These are phyloP conservation scores for Tetrapyrgos nigripes DNA, from an alignment of 1,284 basidiomycete species.

Conservation along the genomic window DNA sequence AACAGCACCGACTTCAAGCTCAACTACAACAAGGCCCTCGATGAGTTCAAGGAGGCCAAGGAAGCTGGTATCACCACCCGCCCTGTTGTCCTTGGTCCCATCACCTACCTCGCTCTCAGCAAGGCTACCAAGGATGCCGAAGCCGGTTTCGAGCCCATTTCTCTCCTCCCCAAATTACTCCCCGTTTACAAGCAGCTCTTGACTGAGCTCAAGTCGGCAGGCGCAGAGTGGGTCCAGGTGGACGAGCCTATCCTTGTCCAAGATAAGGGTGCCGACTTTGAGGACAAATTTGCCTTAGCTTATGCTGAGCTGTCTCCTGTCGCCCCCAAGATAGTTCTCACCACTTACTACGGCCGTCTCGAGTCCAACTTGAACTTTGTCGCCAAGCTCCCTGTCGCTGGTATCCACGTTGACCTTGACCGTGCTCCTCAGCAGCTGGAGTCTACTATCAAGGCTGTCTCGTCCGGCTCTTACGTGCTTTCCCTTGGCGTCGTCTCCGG, in stretches of 20 bases:
- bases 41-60: constrained; percentile 97
- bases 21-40: constrained; percentile 94
- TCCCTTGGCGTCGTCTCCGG: constrained; percentile 98
- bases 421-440: constrained; percentile 93
- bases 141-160: constrained; percentile 89
- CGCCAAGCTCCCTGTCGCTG: constrained; percentile 92
- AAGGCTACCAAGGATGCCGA: constrained; percentile 91
- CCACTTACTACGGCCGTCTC: constrained; percentile 97
- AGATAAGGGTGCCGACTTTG: constrained; percentile 83
- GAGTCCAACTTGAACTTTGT: constrained; percentile 92
- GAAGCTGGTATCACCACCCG: constrained; percentile 90
- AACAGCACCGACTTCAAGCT: constrained; percentile 94
- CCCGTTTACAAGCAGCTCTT: constrained; percentile 95
- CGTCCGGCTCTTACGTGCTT: constrained; percentile 81
- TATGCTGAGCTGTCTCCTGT: constrained; percentile 87
- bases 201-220: constrained; percentile 90
- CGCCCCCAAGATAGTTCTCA: constrained; percentile 91
- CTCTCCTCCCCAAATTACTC: constrained; percentile 89
- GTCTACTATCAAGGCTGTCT: constrained; percentile 83
- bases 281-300: constrained; percentile 82
- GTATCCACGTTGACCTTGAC: constrained; percentile 97
- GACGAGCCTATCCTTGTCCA: constrained; percentile 98
- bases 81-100: constrained; percentile 95
- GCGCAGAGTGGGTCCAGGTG: constrained; percentile 94
- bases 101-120: constrained; percentile 95